Evolutionary conservation across 192 early-diverging fungal genomes (phyloP).

Genomic region (Funneliformis mosseae): DNA sequence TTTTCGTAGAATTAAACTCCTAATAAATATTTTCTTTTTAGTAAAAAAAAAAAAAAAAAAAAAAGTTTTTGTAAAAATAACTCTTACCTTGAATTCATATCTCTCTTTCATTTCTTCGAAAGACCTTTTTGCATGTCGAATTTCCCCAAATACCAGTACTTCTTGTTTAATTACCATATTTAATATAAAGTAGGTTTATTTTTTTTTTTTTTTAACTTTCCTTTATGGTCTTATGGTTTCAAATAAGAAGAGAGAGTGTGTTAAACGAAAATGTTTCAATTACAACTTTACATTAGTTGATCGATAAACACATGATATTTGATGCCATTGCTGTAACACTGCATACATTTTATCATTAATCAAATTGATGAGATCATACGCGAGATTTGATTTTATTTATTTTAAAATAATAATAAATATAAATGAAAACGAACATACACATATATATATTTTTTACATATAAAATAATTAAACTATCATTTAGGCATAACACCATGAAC

Average conservation of each 20-base stretch:
- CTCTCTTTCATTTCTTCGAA: slow-evolving; percentile 7
- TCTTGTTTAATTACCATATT: slow-evolving; percentile 17
- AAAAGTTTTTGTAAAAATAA: too few species aligned
- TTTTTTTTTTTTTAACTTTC: too few species aligned
- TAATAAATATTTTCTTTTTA: not conserved
- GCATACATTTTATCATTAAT: not conserved
- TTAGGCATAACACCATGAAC: not conserved
- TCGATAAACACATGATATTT: too few species aligned
- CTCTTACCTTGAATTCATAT: slow-evolving; percentile 22
- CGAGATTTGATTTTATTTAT: not conserved
- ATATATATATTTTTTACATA: too few species aligned
- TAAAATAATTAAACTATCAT: not conserved
- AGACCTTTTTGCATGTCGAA: not conserved
- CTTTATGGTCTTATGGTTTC: too few species aligned
- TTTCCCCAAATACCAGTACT: slow-evolving; percentile 21
- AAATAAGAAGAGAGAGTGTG: too few species aligned
- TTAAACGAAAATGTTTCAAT: too few species aligned
- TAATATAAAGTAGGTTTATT: not conserved
- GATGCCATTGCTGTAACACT: not conserved
- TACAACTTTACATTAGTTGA: too few species aligned
- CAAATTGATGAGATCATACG: not conserved
- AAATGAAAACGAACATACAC: not conserved
- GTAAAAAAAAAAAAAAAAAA: too few species aligned
- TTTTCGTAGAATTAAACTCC: slow-evolving; percentile 18
- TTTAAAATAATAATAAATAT: not conserved